Base-by-base conservation (phyloP, 164 flowering plant genomes). In the Dillenia suffruticosa region DNA sequence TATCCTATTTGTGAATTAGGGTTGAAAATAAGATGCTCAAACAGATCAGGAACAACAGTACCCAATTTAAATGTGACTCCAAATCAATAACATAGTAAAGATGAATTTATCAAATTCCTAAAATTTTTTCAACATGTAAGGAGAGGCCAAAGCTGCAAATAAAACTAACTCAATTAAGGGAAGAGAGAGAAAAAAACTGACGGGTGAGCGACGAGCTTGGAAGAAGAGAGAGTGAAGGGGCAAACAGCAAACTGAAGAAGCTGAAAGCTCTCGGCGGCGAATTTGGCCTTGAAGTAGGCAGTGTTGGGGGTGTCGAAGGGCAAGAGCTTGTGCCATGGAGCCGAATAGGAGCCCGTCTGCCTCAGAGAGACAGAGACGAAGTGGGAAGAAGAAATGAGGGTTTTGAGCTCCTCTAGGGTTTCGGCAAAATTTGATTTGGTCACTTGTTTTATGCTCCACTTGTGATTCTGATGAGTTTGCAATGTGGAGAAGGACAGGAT, bases 171-270 rank as follows among this genome's bases (percentile, higher is more conserved):
- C 22, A 19, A 19, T 19, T 19, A 19, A 19, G 22, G 22, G 22
- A 1, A 51, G 9, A 24, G 9, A 51, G 32, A 11, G 40, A 12
- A 8, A 51, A 0, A 46, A 4, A 76, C 92, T 75, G 49, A 92
- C 95, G 98, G 98, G 60, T 83, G 73, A 43, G 95, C 90, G 49
- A 77, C 68, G 59, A 88, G 59, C 58, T 84, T 83, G 64, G 87
- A 68, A 46, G 66, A 75, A 43, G 59, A 49, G 51, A 83, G 19
- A 10, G 76, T 58, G 70, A 92, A 89, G n/a, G 98, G 96, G 77
- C 95, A 92, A 50, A 89, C 77, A 8, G 89, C 84, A 63, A 92
- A 83, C 84, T 89, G 95, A 44, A 92, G 64, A 12, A 88, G 58
- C 82, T 84, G 91, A 62, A 83, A 89, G 26, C 70, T 61, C 66